phyloP scores from a whole-genome alignment of 177 flowering plant genomes.

The Vitis hybrid region DNA sequence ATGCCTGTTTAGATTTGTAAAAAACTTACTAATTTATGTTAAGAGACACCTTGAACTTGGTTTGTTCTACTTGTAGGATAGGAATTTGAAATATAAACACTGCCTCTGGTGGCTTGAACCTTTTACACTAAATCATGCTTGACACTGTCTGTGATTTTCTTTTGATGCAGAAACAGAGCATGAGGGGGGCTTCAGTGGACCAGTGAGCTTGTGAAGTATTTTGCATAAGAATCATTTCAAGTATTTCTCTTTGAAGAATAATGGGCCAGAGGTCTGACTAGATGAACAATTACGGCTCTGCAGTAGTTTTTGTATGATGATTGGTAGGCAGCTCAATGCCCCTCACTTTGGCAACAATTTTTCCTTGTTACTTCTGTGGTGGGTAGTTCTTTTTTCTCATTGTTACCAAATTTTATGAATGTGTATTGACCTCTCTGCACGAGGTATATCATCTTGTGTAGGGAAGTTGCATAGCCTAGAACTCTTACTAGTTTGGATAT shows the following conservation, averaged over 20 bases:
- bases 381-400: background rate
- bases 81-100: too few relatives aligned
- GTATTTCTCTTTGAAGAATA: conserved; percentile 4
- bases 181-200: background rate
- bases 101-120: background rate
- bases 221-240: background rate
- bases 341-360: conserved; percentile 10
- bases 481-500: too few relatives aligned
- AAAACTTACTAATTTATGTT: too few relatives aligned
- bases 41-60: too few relatives aligned
- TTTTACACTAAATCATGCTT: background rate
- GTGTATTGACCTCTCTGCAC: too few relatives aligned
- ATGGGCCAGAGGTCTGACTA: conserved; percentile 15
- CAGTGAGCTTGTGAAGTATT: conserved; percentile 1
- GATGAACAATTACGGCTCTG: conserved; percentile 6
- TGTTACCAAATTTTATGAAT: background rate
- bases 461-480: background rate
- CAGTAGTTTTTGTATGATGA: conserved; percentile 4
- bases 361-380: conserved; percentile 9
- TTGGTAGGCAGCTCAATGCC: conserved; percentile 6
- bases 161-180: conserved; percentile 12
- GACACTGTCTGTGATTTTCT: conserved; percentile 1
- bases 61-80: too few relatives aligned
- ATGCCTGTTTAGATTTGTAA: too few relatives aligned
- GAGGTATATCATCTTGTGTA: too few relatives aligned